phyloP scores from a whole-genome alignment of 1,284 basidiomycete genomes.

The Cutaneotrichosporon mucoides region DNA sequence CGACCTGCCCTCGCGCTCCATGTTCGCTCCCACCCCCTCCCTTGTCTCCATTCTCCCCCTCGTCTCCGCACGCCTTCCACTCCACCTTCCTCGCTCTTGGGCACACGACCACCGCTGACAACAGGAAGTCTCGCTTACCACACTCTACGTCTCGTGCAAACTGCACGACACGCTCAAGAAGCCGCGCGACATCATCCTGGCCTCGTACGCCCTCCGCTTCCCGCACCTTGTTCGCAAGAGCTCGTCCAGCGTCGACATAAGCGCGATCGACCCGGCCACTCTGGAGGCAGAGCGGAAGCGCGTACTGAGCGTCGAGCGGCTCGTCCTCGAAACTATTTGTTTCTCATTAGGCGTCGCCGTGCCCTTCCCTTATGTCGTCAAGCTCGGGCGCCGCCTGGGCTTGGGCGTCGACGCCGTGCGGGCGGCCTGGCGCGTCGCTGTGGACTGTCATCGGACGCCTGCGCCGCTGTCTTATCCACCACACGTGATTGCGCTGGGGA shows the following conservation, averaged over 20 bases:
- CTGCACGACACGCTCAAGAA: constrained; percentile 97
- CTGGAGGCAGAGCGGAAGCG: constrained; percentile 81
- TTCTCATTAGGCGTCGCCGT: constrained; percentile 92
- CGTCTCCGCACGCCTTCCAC: too few species aligned
- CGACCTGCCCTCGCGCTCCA: too few species aligned
- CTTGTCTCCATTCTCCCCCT: too few species aligned
- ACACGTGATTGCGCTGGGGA: constrained; percentile 77
- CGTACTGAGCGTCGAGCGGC: constrained; percentile 78
- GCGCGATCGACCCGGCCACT: constrained; percentile 60
- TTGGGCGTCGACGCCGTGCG: constrained; percentile 70
- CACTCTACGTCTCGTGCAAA: constrained; percentile 89
- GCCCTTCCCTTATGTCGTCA: constrained; percentile 70
- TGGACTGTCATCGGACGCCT: constrained; percentile 82
- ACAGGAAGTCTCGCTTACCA: constrained; percentile 83
- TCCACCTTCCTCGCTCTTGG: too few species aligned
- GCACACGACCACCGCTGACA: not conserved
- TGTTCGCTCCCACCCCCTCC: not conserved
- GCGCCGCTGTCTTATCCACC: constrained; percentile 82
- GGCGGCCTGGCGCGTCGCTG: constrained; percentile 75
- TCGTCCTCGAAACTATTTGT: constrained; percentile 89
- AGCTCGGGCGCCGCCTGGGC: constrained; percentile 68
- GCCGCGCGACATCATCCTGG: constrained; percentile 83
- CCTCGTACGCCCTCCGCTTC: constrained; percentile 73
- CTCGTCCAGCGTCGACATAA: constrained; percentile 60
- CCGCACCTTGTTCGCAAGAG: constrained; percentile 70